phyloP scores from a whole-genome alignment of 2,329 filamentous ascomycete genomes.

The Diplodia mutila region DNA sequence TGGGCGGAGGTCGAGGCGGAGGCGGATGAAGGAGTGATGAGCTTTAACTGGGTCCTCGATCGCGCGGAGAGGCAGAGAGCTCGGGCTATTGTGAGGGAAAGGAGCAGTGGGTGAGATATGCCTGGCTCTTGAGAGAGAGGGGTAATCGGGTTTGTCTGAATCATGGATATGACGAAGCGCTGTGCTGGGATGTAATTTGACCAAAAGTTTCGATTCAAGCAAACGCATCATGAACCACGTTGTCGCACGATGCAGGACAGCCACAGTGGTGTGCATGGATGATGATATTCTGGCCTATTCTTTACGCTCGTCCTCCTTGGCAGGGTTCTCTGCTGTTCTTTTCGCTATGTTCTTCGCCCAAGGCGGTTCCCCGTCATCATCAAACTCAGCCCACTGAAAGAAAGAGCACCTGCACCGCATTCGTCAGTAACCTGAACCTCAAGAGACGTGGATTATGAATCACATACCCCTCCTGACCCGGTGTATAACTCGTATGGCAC shows the following conservation, averaged over 20 bases:
- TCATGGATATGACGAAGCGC: not conserved
- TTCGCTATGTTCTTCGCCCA: slow-evolving; percentile 48
- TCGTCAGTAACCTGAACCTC: slow-evolving; percentile 32
- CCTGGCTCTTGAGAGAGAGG: not conserved
- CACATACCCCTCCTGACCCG: slow-evolving; percentile 58
- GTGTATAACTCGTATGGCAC: slow-evolving; percentile 78
- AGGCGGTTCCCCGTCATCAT: slow-evolving; percentile 80
- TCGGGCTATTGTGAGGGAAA: slow-evolving; percentile 64
- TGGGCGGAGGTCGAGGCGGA: slow-evolving; percentile 74
- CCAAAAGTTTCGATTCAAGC: not conserved
- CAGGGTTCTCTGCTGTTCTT: not conserved
- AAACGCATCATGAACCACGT: not conserved
- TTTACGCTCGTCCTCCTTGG: too few relatives aligned
- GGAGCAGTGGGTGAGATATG: slow-evolving; percentile 11
- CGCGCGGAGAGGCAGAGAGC: slow-evolving; percentile 75
- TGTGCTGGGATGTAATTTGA: not conserved
- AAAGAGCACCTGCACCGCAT: slow-evolving; percentile 64
- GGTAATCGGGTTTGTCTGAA: not conserved
- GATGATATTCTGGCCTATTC: not conserved
- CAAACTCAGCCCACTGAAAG: slow-evolving; percentile 85
- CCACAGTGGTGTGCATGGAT: not conserved
- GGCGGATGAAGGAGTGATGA: slow-evolving; percentile 52
- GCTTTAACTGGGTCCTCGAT: slow-evolving; percentile 72
- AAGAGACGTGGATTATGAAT: slow-evolving; percentile 25
- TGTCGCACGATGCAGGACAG: not conserved